Conservation (phyloP, 2,329 filamentous ascomycete genomes). For the Colletotrichum godetiae region DNA sequence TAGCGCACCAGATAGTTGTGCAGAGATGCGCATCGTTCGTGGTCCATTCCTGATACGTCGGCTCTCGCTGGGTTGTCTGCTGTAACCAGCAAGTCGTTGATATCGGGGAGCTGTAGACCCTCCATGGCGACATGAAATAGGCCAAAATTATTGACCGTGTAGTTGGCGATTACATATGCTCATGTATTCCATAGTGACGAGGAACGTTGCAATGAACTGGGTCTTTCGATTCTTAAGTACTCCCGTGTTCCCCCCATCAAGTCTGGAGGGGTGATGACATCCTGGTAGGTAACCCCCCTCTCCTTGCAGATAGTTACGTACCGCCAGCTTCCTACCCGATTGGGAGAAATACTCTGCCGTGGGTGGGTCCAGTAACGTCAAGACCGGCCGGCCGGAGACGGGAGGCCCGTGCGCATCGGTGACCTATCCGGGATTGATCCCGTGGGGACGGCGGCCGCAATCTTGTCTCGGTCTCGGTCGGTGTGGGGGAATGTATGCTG, state of each 20-base stretch:
- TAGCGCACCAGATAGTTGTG: conserved; percentile 44
- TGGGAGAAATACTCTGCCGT: not conserved
- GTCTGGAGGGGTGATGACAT: not conserved
- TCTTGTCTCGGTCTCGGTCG: not conserved
- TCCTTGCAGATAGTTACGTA: not conserved
- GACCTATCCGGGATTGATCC: not conserved
- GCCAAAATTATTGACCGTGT: not conserved
- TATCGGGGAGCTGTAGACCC: not conserved
- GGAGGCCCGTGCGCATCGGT: not conserved
- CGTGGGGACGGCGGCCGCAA: not conserved
- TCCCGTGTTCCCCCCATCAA: not conserved
- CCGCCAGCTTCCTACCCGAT: not conserved
- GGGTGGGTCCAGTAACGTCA: no score
- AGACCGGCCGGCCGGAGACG: not conserved
- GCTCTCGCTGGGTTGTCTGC: not conserved
- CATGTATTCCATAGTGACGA: not conserved
- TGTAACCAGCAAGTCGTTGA: not conserved
- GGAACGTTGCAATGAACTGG: not conserved
- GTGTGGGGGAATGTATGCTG: not conserved
- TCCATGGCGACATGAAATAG: not conserved
- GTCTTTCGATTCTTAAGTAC: not conserved
- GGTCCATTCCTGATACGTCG: not conserved
- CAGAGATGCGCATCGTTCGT: not conserved
- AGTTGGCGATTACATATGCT: not conserved
- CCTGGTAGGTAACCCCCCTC: not conserved